These are phyloP conservation scores for Leccinum barrowsii DNA, from an alignment of 768 basidiomycete genomes.

Conservation along the genomic window DNA sequence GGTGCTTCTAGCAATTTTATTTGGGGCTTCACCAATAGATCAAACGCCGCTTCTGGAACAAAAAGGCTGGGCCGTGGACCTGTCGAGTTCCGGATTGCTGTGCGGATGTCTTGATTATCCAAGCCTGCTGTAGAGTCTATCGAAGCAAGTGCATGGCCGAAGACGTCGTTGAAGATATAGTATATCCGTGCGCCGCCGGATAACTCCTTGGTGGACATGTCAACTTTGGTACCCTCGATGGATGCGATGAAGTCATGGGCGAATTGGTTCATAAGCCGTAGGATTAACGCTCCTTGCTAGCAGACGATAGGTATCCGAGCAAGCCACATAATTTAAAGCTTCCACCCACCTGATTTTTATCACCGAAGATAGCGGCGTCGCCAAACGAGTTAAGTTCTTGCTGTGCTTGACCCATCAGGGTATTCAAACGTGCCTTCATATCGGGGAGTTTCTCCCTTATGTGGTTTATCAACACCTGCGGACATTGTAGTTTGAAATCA, in stretches of 20 bases:
- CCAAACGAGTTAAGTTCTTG: conserved; percentile 97
- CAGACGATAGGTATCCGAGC: conserved; percentile 14
- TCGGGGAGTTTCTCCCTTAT: conserved; percentile 98
- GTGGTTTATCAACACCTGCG: conserved; percentile 88
- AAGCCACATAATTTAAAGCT: neutral
- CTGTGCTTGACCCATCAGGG: conserved; percentile 97
- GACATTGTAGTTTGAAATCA: neutral
- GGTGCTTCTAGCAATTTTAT: conserved; percentile 95
- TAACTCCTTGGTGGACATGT: conserved; percentile 96
- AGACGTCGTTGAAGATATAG: conserved; percentile 99
- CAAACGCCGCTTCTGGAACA: conserved; percentile 96
- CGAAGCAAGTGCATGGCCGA: conserved; percentile 84
- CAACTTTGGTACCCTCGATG: conserved; percentile 94
- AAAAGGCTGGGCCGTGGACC: conserved; percentile 95
- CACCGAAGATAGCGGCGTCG: conserved; percentile 87
- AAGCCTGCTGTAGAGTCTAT: conserved; percentile 91
- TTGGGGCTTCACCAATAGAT: conserved; percentile 95
- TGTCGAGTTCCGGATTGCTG: conserved; percentile 97
- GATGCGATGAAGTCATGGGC: conserved; percentile 95
- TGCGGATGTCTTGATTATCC: conserved; percentile 92
- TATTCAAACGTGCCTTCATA: conserved; percentile 98
- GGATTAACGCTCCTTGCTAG: conserved; percentile 82
- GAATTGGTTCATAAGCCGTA: conserved; percentile 98
- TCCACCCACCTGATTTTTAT: conserved; percentile 68
- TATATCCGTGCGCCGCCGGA: conserved; percentile 98